phyloP scores from a whole-genome alignment of 129 eudicot species.

The Flaveria linearis region DNA sequence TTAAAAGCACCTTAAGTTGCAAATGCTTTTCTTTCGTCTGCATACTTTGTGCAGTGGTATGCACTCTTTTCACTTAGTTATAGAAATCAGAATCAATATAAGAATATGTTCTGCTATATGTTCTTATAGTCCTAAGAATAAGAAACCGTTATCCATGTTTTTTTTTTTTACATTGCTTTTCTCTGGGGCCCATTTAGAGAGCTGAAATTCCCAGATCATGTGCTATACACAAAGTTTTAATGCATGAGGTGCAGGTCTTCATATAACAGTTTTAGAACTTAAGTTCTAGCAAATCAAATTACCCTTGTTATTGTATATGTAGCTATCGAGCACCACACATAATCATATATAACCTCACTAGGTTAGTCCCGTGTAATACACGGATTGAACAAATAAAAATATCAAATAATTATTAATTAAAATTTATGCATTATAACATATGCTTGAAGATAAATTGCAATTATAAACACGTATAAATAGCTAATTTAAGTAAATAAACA shows the following conservation, averaged over 20 bases:
- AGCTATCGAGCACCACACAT: background rate
- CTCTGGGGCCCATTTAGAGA: background rate
- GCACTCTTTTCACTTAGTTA: conserved; percentile 8
- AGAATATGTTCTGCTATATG: background rate
- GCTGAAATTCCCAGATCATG: conserved; percentile 5
- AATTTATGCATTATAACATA: too few relatives aligned
- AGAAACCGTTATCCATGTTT: background rate
- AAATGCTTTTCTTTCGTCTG: background rate
- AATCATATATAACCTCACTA: too few relatives aligned
- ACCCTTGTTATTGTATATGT: background rate
- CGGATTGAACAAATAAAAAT: too few relatives aligned
- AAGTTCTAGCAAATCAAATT: background rate
- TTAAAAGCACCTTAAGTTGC: background rate
- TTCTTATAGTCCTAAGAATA: background rate
- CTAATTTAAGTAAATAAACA: too few relatives aligned
- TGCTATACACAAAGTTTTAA: background rate
- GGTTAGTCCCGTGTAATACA: too few relatives aligned
- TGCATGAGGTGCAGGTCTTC: background rate
- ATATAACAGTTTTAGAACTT: background rate
- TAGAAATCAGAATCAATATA: background rate
- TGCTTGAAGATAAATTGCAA: too few relatives aligned
- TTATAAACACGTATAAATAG: too few relatives aligned
- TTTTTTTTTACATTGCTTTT: background rate
- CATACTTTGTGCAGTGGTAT: conserved; percentile 12
- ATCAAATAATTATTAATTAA: too few relatives aligned